Evolutionary conservation across 495 filamentous ascomycete species (phyloP).

Genomic region (Penicillium flavigenum): DNA sequence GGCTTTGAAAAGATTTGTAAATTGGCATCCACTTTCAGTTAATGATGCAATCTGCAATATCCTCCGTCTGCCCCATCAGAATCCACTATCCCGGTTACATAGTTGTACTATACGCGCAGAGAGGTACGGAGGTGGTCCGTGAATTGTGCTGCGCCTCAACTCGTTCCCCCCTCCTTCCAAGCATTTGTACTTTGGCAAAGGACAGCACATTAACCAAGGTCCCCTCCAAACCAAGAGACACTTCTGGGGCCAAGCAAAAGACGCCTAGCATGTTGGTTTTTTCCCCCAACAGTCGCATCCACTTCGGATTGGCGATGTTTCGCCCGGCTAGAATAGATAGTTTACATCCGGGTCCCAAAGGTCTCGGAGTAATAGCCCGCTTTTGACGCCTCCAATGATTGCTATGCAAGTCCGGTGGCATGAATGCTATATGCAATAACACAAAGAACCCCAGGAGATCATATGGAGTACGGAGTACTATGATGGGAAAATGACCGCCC

Average conservation of each 20-base stretch:
- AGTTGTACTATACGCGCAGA: not conserved
- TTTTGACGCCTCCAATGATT: not conserved
- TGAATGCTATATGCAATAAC: not conserved
- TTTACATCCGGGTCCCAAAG: not conserved
- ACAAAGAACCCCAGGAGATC: not conserved
- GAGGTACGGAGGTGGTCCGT: not conserved
- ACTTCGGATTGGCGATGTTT: slow-evolving; percentile 3
- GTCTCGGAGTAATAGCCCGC: not conserved
- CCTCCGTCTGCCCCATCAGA: not conserved
- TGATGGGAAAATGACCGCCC: not conserved
- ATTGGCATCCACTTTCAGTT: not conserved
- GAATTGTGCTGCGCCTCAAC: not conserved
- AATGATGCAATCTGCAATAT: not conserved
- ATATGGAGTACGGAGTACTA: not conserved
- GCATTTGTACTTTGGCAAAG: not conserved
- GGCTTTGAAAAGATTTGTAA: not conserved
- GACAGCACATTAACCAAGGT: not conserved
- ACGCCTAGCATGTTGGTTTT: not conserved
- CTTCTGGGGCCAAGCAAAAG: not conserved
- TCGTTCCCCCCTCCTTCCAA: not conserved
- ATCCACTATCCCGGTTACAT: not conserved
- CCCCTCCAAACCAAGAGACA: not conserved
- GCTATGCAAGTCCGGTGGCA: not conserved
- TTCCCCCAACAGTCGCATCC: not conserved
- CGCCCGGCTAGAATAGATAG: not conserved